Evolutionary conservation across 768 basidiomycete species (phyloP).

Genomic region (Tulasnella sp.): DNA sequence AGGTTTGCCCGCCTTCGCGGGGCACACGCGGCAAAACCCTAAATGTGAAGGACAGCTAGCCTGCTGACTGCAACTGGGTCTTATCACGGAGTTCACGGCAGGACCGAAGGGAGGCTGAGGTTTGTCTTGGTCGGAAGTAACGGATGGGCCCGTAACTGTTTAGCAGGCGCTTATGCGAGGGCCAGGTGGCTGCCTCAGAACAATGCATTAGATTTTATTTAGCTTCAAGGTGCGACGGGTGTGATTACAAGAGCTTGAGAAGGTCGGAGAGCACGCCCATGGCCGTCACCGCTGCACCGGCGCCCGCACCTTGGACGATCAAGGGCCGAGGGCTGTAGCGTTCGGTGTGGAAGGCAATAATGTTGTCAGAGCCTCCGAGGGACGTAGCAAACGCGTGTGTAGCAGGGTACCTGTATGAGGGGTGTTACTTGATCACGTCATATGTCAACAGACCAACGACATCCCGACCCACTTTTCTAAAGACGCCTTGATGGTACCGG

Average conservation of each 20-base stretch:
- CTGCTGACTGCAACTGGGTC: too few relatives aligned
- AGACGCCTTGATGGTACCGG: slow-evolving; percentile 67
- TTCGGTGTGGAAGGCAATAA: slow-evolving; percentile 93
- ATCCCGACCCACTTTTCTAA: slow-evolving; percentile 61
- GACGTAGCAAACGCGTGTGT: slow-evolving; percentile 93
- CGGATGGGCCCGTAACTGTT: too few relatives aligned
- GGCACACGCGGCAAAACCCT: too few relatives aligned
- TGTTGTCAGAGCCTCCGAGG: slow-evolving; percentile 92
- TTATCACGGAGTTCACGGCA: too few relatives aligned
- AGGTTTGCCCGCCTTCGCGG: too few relatives aligned
- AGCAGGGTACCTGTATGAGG: slow-evolving; percentile 56
- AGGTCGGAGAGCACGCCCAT: slow-evolving; percentile 94
- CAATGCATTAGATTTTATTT: too few relatives aligned
- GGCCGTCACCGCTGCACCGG: slow-evolving; percentile 95
- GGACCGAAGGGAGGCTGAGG: too few relatives aligned
- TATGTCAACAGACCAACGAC: not conserved
- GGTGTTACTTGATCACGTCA: not conserved
- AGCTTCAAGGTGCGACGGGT: too few relatives aligned
- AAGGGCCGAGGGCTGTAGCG: slow-evolving; percentile 80
- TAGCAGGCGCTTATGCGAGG: too few relatives aligned
- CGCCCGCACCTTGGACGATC: slow-evolving; percentile 91
- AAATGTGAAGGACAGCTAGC: too few relatives aligned
- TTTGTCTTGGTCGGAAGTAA: too few relatives aligned
- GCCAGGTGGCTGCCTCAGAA: too few relatives aligned
- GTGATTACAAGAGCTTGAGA: slow-evolving; percentile 31